These are phyloP conservation scores for Debaryomyces coudertii DNA, from an alignment of 1,139 yeast genomes.

Conservation along the genomic window DNA sequence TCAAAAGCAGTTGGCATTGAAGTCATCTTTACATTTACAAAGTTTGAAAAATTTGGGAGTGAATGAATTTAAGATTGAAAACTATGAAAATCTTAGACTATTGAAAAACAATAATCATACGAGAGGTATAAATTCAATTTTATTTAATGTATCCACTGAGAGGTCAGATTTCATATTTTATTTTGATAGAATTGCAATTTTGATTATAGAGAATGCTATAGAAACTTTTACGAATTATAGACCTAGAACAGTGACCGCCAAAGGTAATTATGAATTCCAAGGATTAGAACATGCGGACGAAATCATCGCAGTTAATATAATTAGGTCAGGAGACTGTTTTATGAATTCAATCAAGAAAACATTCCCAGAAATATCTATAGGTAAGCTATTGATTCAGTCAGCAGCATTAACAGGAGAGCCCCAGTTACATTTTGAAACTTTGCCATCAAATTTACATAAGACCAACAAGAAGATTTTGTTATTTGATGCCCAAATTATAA, in stretches of 20 bases:
- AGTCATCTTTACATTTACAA: conserved; percentile 67
- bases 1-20: conserved; percentile 65
- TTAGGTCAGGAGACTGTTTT: conserved; percentile 93
- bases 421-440: conserved; percentile 73
- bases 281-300: conserved; percentile 51
- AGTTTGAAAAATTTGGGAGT: conserved; percentile 60
- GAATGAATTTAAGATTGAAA: conserved; percentile 34
- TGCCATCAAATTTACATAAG: conserved; percentile 36
- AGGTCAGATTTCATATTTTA: conserved; percentile 83
- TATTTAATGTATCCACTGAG: conserved; percentile 56
- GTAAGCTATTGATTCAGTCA: conserved; percentile 84
- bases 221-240: conserved; percentile 44
- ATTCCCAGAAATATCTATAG: conserved; percentile 75
- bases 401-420: conserved; percentile 93
- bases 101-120: conserved; percentile 70
- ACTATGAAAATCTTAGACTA: conserved; percentile 33
- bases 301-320: conserved; percentile 73
- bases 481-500: conserved; percentile 84
- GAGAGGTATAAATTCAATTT: conserved; percentile 69
- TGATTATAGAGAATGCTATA: conserved; percentile 68
- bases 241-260: conserved; percentile 45
- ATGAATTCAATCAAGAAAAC: conserved; percentile 75
- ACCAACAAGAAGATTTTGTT: conserved; percentile 62
- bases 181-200: conserved; percentile 76
- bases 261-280: conserved; percentile 35